Conservation (phyloP, 495 filamentous ascomycete species). For the Friedmanniomyces simplex region DNA sequence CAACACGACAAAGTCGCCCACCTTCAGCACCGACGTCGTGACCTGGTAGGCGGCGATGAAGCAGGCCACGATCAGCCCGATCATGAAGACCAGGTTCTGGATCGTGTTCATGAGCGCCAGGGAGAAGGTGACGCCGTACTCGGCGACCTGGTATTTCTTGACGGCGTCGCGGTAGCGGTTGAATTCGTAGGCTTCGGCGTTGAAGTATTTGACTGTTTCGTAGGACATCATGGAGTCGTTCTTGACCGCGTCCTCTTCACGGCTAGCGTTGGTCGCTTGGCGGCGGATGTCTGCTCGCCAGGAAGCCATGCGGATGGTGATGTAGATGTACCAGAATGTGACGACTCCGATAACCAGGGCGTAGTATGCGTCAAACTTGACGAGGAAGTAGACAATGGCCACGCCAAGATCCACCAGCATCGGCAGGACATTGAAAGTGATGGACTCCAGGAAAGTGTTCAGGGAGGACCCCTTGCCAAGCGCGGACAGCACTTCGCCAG, state of each 20-base stretch:
- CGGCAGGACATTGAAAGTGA: conserved; percentile 88
- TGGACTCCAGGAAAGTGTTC: conserved; percentile 90
- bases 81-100: conserved; percentile 88
- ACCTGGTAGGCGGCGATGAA: conserved; percentile 88
- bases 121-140: conserved; percentile 79
- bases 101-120: conserved; percentile 88
- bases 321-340: conserved; percentile 91
- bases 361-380: conserved; percentile 76
- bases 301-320: conserved; percentile 91
- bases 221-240: conserved; percentile 97
- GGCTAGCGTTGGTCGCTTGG: conserved; percentile 85
- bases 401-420: conserved; percentile 87
- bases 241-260: conserved; percentile 94
- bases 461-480: conserved; percentile 92
- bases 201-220: conserved; percentile 99
- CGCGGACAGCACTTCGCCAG: conserved; percentile 88
- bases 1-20: conserved; percentile 71
- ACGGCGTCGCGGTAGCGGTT: conserved; percentile 73
- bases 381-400: conserved; percentile 75
- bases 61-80: conserved; percentile 71
- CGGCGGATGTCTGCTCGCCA: conserved; percentile 83
- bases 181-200: conserved; percentile 90
- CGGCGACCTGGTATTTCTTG: conserved; percentile 68
- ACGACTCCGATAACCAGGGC: conserved; percentile 83
- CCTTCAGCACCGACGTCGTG: conserved; percentile 53